Base-by-base conservation (phyloP, 2,329 filamentous ascomycete genomes). In the Davidsoniella neocaledoniae region DNA sequence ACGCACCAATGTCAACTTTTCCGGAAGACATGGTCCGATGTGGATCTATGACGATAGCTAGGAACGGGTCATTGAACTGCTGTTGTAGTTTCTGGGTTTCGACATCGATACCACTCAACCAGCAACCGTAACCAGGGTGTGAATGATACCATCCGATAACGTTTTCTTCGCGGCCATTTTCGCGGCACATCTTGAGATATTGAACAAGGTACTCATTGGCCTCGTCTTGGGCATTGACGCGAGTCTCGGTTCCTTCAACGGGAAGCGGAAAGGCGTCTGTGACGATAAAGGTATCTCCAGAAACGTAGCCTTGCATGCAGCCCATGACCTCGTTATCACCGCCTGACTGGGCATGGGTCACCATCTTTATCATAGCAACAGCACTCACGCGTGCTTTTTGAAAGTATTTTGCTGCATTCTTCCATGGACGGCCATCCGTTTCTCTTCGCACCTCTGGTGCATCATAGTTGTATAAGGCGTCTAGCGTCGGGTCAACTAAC, bases 71-170 rank as follows among this genome's bases (percentile, higher is more conserved):
- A 51, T 81, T 78, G 64, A 81, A 90, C 56, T 73, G 69, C 67
- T 98, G 91, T 66, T 95, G 87, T 59, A 82, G 79, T 56, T 76
- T 73, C 64, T 98, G 83, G 2, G 91, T 98, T 49, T 74, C 74
- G 48, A 98, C 91, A 62, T 98, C 91, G 64, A 98, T 96, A 52
- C 91, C 91, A 37, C 82, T 88, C 23, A 98, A 74, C 91, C 91
- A 98, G 71, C 91, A 98, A 42, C 91, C 91, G 63, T 98, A 98
- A 23, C 91, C 91, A 0, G 91, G 91, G 63, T 98, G 91, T 57
- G 82, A 90, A 66, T 98, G 91, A 65, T 98, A 98, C 91, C 91
- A 98, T 16, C 91, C 91, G 14, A 98, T 83, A 0, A 86, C 84
- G 63, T 98, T 96, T 66, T 98, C 91, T 62, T 81, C 71, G 50